Conservation (phyloP, 2,329 filamentous ascomycete species). For the Coniochaeta hoffmannii region DNA sequence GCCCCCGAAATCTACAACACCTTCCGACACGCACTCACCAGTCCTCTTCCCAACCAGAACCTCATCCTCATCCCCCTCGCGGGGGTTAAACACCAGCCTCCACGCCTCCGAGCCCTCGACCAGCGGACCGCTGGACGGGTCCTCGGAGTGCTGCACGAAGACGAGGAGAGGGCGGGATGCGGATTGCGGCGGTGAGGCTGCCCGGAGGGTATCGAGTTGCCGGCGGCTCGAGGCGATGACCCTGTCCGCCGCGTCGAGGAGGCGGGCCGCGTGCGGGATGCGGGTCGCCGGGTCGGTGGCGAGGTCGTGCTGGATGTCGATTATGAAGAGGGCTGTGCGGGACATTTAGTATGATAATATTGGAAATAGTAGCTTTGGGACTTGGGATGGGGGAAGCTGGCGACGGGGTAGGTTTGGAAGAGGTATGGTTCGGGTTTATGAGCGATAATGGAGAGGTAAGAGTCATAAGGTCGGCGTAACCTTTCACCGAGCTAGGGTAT, state of each 20-base stretch:
- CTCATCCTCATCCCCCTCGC: constrained; percentile 12
- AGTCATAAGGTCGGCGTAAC: neutral
- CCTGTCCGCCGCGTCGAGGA: constrained; percentile 12
- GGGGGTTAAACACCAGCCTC: constrained; percentile 21
- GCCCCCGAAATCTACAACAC: too few relatives aligned
- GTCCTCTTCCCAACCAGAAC: constrained; percentile 19
- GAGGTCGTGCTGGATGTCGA: constrained; percentile 25
- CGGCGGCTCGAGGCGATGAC: constrained; percentile 16
- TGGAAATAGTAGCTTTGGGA: neutral
- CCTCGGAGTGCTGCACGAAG: constrained; percentile 23
- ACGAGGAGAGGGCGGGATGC: constrained; percentile 12
- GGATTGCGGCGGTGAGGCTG: neutral
- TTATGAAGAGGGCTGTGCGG: constrained; percentile 21
- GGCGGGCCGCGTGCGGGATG: constrained; percentile 18
- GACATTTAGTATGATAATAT: neutral
- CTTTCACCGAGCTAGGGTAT: neutral
- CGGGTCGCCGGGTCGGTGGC: constrained; percentile 15
- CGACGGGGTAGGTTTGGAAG: neutral
- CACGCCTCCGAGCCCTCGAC: constrained; percentile 17
- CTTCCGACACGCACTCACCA: constrained; percentile 9
- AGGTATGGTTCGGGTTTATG: neutral
- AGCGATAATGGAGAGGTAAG: neutral
- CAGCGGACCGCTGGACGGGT: constrained; percentile 14
- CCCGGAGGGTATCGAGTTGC: constrained; percentile 6
- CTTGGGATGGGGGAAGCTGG: neutral